phyloP scores from a whole-genome alignment of 148 eudicot genomes.

The Mesembryanthemum crystallinum region DNA sequence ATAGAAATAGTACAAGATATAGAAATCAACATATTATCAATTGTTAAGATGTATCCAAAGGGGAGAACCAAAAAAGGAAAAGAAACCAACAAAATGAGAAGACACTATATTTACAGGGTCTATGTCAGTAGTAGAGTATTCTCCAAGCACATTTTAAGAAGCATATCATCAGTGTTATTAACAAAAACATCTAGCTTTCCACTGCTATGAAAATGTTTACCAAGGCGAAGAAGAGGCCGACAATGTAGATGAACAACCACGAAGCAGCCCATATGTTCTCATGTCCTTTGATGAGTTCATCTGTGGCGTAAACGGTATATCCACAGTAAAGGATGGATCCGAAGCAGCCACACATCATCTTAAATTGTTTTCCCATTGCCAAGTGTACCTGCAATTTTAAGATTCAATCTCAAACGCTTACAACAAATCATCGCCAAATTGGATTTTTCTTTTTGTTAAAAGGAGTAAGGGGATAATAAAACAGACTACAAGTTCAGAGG shows the following conservation, averaged over 20 bases:
- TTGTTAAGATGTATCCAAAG: no score
- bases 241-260: slow-evolving; percentile 59
- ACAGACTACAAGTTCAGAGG: no score
- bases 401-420: no score
- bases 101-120: no score
- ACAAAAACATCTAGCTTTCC: slow-evolving; percentile 14
- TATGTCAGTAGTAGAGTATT: background rate
- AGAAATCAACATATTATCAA: no score
- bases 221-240: slow-evolving; percentile 69
- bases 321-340: slow-evolving; percentile 66
- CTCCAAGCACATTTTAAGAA: background rate
- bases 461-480: no score
- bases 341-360: slow-evolving; percentile 54
- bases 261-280: slow-evolving; percentile 79
- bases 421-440: no score
- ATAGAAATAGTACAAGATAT: no score
- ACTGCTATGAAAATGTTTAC: slow-evolving; percentile 50
- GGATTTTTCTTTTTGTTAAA: no score
- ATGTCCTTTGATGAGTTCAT: slow-evolving; percentile 69
- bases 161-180: background rate
- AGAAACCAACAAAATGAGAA: no score
- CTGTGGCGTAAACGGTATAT: slow-evolving; percentile 69
- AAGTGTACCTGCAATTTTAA: slow-evolving; percentile 46
- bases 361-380: slow-evolving; percentile 54
- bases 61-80: no score